These are phyloP conservation scores for Globisporangium uncinulatum DNA, from an alignment of 352 stramenopile species.

Conservation along the genomic window DNA sequence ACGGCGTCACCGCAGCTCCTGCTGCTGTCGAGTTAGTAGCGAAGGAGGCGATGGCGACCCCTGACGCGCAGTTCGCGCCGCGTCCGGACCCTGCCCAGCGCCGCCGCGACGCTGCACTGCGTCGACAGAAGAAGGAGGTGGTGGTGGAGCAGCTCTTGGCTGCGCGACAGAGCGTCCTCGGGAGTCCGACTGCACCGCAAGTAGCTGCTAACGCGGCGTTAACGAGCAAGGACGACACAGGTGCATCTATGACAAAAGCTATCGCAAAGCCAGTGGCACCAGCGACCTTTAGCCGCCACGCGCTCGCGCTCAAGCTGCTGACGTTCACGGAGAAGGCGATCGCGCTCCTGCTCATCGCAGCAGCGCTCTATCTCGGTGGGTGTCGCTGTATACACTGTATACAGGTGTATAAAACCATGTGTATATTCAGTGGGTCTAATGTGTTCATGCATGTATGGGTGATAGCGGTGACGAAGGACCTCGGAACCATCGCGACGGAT, in stretches of 20 bases:
- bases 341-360: conserved; percentile 40
- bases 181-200: too few relatives aligned
- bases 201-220: too few relatives aligned
- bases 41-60: neutral
- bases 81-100: conserved; percentile 63
- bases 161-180: conserved; percentile 7
- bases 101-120: conserved; percentile 53
- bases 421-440: too few relatives aligned
- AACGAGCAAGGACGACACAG: neutral
- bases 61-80: conserved; percentile 30
- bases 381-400: too few relatives aligned
- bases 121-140: conserved; percentile 54
- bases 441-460: too few relatives aligned
- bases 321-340: conserved; percentile 55
- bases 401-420: too few relatives aligned
- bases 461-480: conserved; percentile 41
- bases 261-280: conserved; percentile 6
- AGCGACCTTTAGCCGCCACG: conserved; percentile 47
- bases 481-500: conserved; percentile 40
- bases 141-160: conserved; percentile 50
- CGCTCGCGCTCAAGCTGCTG: conserved; percentile 42
- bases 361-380: conserved; percentile 41
- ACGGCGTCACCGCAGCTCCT: neutral
- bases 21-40: neutral
- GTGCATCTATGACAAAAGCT: neutral